These are phyloP conservation scores for Artemisia tridentata DNA, from an alignment of 129 eudicot genomes.

Conservation along the genomic window DNA sequence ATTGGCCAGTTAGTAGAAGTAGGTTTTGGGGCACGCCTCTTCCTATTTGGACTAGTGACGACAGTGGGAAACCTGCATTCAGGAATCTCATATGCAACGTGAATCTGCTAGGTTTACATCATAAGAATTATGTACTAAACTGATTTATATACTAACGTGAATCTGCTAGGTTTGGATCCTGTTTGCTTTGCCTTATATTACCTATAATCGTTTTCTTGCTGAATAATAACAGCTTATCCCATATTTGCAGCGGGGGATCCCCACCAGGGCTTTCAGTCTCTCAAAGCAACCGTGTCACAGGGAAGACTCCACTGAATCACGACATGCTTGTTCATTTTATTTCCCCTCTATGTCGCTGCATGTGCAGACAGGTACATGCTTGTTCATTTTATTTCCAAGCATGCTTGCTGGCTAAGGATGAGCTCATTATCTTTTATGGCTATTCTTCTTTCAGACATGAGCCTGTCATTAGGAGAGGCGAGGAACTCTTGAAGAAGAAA, in stretches of 20 bases:
- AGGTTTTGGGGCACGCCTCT: too few relatives aligned
- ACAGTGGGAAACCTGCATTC: too few relatives aligned
- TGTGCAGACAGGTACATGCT: constrained; percentile 70
- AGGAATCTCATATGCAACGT: too few relatives aligned
- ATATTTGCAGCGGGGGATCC: constrained; percentile 56
- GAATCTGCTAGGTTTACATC: too few relatives aligned
- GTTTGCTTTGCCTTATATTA: constrained; percentile 16
- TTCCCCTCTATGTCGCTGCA: constrained; percentile 84
- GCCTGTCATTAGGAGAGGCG: constrained; percentile 78
- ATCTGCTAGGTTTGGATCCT: constrained; percentile 57
- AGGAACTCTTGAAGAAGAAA: constrained; percentile 84
- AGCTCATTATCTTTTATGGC: constrained; percentile 14
- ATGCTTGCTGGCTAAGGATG: constrained; percentile 15
- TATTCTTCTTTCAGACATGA: constrained; percentile 63
- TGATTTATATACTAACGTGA: too few relatives aligned
- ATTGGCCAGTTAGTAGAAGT: constrained; percentile 86
- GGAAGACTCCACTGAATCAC: constrained; percentile 54
- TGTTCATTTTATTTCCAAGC: constrained; percentile 16
- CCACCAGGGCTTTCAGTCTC: constrained; percentile 84
- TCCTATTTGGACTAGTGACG: too few relatives aligned
- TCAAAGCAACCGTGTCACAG: constrained; percentile 78
- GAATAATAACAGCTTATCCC: constrained; percentile 17
- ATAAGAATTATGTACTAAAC: too few relatives aligned
- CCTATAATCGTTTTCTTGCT: not conserved
- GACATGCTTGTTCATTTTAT: constrained; percentile 59